Percentiles rank a stretch among this genome's conserved stretches.
These are phyloP conservation scores for Calonectria pauciramosa DNA, from an alignment of 2,329 filamentous ascomycete species.

Conservation along the genomic window DNA sequence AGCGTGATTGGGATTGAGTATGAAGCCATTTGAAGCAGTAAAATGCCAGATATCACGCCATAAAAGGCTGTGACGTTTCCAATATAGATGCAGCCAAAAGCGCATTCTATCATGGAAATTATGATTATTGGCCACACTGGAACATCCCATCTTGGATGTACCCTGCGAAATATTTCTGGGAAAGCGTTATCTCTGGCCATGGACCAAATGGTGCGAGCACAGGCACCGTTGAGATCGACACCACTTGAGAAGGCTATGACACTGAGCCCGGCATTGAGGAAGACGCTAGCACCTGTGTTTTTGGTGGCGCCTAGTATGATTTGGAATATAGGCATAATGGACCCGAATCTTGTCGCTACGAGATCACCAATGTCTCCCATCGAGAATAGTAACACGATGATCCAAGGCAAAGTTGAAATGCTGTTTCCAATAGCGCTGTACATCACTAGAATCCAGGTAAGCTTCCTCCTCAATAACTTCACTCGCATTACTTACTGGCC, in stretches of 20 bases:
- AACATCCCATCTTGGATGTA: constrained; percentile 16
- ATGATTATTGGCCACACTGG: constrained; percentile 8
- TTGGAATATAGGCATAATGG: constrained; percentile 17
- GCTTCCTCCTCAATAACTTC: background rate
- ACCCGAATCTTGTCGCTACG: background rate
- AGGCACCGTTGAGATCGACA: constrained; percentile 15
- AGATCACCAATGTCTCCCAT: constrained; percentile 11
- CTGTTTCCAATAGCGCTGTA: constrained; percentile 14
- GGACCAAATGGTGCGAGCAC: constrained; percentile 21
- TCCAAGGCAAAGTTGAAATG: background rate
- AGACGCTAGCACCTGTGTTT: background rate
- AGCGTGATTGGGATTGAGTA: constrained; percentile 19
- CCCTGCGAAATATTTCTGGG: constrained; percentile 3
- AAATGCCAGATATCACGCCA: constrained; percentile 11
- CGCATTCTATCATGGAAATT: constrained; percentile 1
- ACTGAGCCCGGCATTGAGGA: background rate
- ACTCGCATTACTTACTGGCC: background rate
- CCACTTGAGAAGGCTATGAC: constrained; percentile 9
- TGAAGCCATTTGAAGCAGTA: constrained; percentile 14
- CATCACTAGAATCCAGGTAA: background rate
- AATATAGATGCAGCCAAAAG: constrained; percentile 6
- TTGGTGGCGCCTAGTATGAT: background rate
- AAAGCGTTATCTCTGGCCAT: constrained; percentile 19
- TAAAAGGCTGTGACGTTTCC: constrained; percentile 21
- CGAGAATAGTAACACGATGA: constrained; percentile 11